These are phyloP conservation scores for Wickerhamiella parazyma DNA, from an alignment of 805 yeast genomes.

Conservation along the genomic window DNA sequence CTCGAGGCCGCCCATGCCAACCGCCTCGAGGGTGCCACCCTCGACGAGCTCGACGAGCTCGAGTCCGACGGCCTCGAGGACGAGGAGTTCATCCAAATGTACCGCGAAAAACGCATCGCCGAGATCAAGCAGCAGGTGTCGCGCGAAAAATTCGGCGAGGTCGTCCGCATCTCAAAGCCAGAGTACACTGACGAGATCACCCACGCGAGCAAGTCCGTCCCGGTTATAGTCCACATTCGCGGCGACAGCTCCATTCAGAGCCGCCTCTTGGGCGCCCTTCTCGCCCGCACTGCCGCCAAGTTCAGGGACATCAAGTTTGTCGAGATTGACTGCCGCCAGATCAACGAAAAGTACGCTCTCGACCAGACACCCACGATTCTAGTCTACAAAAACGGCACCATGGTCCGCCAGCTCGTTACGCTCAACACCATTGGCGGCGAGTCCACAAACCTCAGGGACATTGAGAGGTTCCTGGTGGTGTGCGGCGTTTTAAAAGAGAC, in stretches of 20 bases:
- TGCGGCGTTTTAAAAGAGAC: constrained; percentile 48
- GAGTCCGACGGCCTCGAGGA: constrained; percentile 94
- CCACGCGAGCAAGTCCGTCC: constrained; percentile 51
- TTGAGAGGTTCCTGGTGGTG: constrained; percentile 59
- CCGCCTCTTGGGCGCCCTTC: constrained; percentile 49
- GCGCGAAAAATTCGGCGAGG: constrained; percentile 54
- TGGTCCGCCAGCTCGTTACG: constrained; percentile 69
- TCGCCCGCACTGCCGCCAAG: constrained; percentile 44
- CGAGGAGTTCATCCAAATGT: constrained; percentile 50
- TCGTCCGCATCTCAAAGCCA: constrained; percentile 67
- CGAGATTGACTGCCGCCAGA: constrained; percentile 81
- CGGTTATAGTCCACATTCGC: constrained; percentile 68
- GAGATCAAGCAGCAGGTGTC: constrained; percentile 52
- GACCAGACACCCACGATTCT: constrained; percentile 81
- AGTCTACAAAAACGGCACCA: constrained; percentile 65
- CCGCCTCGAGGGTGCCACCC: constrained; percentile 58
- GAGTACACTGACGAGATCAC: constrained; percentile 83
- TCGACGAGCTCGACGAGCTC: constrained; percentile 72
- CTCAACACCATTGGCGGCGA: constrained; percentile 75
- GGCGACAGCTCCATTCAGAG: constrained; percentile 51
- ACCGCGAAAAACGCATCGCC: constrained; percentile 63
- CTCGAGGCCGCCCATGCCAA: constrained; percentile 66
- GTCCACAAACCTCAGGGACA: constrained; percentile 50
- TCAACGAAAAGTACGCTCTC: constrained; percentile 87
- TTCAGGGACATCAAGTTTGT: constrained; percentile 79